These are phyloP conservation scores for Pythium oligandrum DNA, from an alignment of 352 stramenopile genomes.

Conservation along the genomic window DNA sequence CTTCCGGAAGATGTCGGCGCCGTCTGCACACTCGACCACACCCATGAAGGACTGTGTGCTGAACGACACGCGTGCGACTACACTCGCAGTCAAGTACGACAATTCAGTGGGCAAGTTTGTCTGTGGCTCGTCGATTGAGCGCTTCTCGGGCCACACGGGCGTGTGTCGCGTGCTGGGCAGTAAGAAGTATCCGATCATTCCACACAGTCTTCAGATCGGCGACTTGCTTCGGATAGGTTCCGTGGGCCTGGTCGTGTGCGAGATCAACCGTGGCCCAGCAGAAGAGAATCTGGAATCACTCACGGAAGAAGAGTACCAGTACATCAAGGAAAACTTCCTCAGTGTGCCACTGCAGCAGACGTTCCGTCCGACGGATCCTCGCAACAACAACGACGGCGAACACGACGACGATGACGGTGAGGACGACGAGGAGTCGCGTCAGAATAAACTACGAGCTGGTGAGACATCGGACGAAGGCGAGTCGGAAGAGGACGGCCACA, in stretches of 20 bases:
- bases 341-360: constrained; percentile 79
- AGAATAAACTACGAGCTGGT: constrained; percentile 26
- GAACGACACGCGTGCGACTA: constrained; percentile 78
- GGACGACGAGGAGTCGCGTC: constrained; percentile 22
- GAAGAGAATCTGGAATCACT: constrained; percentile 72
- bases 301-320: constrained; percentile 82
- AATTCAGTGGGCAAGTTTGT: constrained; percentile 60
- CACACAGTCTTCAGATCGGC: constrained; percentile 68
- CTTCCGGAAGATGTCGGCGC: constrained; percentile 4
- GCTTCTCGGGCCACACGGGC: constrained; percentile 89
- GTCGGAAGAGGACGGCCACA: constrained; percentile 62
- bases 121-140: constrained; percentile 82
- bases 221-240: constrained; percentile 88
- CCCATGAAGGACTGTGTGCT: constrained; percentile 83
- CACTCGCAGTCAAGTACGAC: constrained; percentile 74
- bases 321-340: constrained; percentile 85
- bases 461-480: constrained; percentile 78
- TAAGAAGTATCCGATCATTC: constrained; percentile 80
- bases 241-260: constrained; percentile 89
- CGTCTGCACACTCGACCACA: not conserved
- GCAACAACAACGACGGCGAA: constrained; percentile 31
- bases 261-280: constrained; percentile 72
- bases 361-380: constrained; percentile 56
- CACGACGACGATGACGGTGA: constrained; percentile 26
- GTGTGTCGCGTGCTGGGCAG: constrained; percentile 88